A percentile compares a stretch with the other conserved stretches of the same genome.
phyloP scores from a whole-genome alignment of 2,329 filamentous ascomycete genomes.

The Elsinoe fawcettii region DNA sequence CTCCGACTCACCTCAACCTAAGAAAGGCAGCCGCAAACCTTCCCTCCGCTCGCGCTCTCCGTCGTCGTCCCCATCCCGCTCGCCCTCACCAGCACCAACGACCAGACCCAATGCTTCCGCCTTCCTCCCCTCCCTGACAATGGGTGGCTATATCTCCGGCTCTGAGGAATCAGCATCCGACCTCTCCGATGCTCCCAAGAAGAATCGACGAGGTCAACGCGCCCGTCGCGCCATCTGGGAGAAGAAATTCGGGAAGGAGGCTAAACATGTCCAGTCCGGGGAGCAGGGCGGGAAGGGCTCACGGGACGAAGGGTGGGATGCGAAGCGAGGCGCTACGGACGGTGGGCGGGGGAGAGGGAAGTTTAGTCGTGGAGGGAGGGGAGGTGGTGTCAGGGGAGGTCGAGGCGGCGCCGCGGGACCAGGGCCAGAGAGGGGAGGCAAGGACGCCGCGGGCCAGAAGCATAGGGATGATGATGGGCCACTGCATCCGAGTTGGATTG shows the following conservation, averaged over 20 bases:
- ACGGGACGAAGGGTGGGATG: constrained; percentile 49
- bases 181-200: constrained; percentile 48
- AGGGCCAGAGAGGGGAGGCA: not conserved
- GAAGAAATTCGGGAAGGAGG: constrained; percentile 66
- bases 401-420: not conserved
- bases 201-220: constrained; percentile 69
- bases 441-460: constrained; percentile 20
- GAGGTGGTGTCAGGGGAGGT: constrained; percentile 3
- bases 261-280: constrained; percentile 34
- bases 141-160: constrained; percentile 70
- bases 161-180: constrained; percentile 57
- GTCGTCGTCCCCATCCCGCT: constrained; percentile 23
- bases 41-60: not conserved
- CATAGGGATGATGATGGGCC: constrained; percentile 43
- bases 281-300: not conserved
- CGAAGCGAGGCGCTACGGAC: constrained; percentile 45
- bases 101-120: constrained; percentile 40
- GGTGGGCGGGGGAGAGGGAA: constrained; percentile 3
- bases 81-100: constrained; percentile 29
- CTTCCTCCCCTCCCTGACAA: constrained; percentile 67
- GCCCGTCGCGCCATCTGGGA: constrained; percentile 74
- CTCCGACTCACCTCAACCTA: constrained; percentile 22
- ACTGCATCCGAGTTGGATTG: constrained; percentile 59
- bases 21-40: constrained; percentile 17
- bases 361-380: constrained; percentile 14